Base-by-base conservation (phyloP, 176 grass and related monocot genomes). In the Zoysia pacifica region DNA sequence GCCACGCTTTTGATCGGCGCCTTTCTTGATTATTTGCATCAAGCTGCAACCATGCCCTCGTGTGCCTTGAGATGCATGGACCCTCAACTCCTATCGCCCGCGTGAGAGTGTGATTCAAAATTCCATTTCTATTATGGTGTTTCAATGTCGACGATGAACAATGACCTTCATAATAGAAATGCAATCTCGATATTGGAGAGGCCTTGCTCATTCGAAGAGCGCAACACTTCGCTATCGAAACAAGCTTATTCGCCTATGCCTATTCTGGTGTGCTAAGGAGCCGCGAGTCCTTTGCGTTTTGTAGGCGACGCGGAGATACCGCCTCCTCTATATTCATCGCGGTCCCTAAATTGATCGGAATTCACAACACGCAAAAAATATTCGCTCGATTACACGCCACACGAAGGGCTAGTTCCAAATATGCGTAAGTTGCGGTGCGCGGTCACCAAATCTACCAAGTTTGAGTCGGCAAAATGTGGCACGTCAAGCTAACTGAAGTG, bases 381-480 rank as follows among this genome's bases (percentile, higher is more conserved):
- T 2, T 3, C 0, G 2, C 5, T 2, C 9, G 1, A 1, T 15
- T 15, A 7, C 3, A 5, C 4, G 5, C 1, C 5, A 19, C 10
- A 0, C n/a, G 4, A 20, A 6, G 11, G 18, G 0, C 1, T 2
- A 3, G 6, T 76, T 62, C 5, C 2, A 36, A 47, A 28, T 43
- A 41, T 28, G 1, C 4, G 7, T 50, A 38, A 18, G 2, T 41
- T 43, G 8, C 28, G 38, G 48, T 52, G 68, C 50, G 3, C 6
- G 16, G 1, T 53, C 53, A 72, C 6, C 48, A 39, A 72, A 3
- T 49, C 7, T 28, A 35, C 6, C 15, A 9, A 16, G n/a, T 58
- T n/a, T 4, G 18, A 60, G 56, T 62, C 36, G 19, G 8, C 3
- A 9, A 28, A 60, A 60, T 2, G 0, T 19, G 3, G 4, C 1